Evolutionary conservation across 2,329 filamentous ascomycete species (phyloP), one percentile per base, ranked within the genome.

Genomic region (Talaromyces sp.): DNA sequence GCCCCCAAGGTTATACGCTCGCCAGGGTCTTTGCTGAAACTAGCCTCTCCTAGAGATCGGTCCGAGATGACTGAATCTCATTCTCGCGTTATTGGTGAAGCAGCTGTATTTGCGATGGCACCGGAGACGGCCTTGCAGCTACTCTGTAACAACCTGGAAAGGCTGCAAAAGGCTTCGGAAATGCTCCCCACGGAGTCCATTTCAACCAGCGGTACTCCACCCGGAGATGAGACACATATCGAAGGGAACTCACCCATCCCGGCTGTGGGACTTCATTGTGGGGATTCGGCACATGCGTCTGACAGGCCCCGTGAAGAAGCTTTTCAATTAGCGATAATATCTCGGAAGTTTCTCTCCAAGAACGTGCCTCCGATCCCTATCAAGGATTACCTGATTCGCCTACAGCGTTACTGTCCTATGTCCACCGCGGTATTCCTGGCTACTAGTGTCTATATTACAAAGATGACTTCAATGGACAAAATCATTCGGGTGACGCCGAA

Each of bases 351-450:
- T 75, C 95, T 94, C 77, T 93, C 89, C 59, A 96, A 94, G 70
- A 84, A 86, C 46, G 86, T 91, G 14, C 93, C 94, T 17, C 87
- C 89, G 10, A 93, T 97, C 60, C 82, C 86, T 32, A 81, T 97
- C 42, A 84, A 88, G 66, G 88, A 94, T 58, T 99, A 97, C 68
- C 82, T 97, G 20, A 80, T 86, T 65, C 89, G 93, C 14, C 84
- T 97, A 53, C 92, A 97, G 74, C 85, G 85, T 52, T 97, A 89
- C 76, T 97, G 93, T 67, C 92, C 94, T 3, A 91, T 96, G 84
- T 95, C 90, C 57, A 91, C 92, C 0, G 93, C 88, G 20, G 93
- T 97, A 9, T 97, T 96, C 74, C 85, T 99, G 22, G 91, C 93
- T 1, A 88, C 92, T 4, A 91, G 89, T 42, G 80, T 89, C 8